A percentile compares a stretch with the other conserved stretches of the same genome.
These are phyloP conservation scores for Thalassiosira sp. DNA, from an alignment of 352 stramenopile genomes.

Conservation along the genomic window DNA sequence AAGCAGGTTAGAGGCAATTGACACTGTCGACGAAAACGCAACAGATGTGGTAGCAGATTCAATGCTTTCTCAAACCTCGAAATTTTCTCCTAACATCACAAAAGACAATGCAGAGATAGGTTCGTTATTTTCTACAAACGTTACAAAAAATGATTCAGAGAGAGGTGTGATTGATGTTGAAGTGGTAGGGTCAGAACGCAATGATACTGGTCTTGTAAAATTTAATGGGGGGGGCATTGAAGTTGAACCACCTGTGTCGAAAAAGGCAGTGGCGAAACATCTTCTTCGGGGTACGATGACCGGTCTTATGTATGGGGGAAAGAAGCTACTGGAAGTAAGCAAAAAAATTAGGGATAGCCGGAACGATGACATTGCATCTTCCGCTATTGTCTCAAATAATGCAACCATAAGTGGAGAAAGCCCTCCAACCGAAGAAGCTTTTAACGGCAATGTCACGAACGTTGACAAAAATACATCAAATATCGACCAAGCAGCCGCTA, in stretches of 20 bases:
- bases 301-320: background rate
- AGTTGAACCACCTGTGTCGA: background rate
- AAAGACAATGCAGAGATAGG: background rate
- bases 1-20: background rate
- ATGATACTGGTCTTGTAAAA: background rate
- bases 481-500: background rate
- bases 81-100: constrained; percentile 4
- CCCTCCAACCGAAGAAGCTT: background rate
- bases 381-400: constrained; percentile 7
- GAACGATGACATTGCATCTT: constrained; percentile 1
- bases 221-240: background rate
- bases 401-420: background rate
- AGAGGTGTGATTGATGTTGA: constrained; percentile 20
- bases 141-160: background rate
- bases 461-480: background rate
- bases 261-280: constrained; percentile 14
- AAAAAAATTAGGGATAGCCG: constrained; percentile 5
- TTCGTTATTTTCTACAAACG: constrained; percentile 12
- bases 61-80: constrained; percentile 17
- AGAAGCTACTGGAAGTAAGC: constrained; percentile 5
- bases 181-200: background rate
- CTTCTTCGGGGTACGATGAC: background rate
- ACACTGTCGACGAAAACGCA: constrained; percentile 3
- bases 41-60: background rate
- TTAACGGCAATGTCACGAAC: background rate